Conservation (phyloP, 352 stramenopile genomes). For the Pythium graminicola region DNA sequence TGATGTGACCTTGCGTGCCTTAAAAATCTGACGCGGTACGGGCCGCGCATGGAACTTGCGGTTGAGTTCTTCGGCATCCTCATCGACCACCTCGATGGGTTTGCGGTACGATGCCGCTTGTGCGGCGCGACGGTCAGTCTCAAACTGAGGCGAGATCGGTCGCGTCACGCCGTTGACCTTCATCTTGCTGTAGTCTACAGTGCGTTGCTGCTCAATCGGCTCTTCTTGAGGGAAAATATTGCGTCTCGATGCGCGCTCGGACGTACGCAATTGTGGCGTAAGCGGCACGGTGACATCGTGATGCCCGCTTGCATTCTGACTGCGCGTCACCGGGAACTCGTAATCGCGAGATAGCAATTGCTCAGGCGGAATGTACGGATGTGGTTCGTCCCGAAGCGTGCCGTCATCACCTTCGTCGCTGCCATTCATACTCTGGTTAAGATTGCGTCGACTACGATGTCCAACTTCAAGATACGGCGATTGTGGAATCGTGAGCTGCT, state of each 20-base stretch:
- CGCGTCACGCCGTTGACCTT: conserved; percentile 27
- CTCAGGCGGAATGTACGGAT: conserved; percentile 22
- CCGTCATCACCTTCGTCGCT: conserved; percentile 3
- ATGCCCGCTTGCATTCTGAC: not conserved
- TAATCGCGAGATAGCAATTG: conserved; percentile 28
- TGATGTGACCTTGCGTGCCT: conserved; percentile 21
- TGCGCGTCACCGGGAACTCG: conserved; percentile 18
- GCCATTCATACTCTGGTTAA: conserved; percentile 19
- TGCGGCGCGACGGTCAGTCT: conserved; percentile 53
- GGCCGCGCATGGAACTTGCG: conserved; percentile 74
- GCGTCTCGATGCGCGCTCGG: conserved; percentile 19
- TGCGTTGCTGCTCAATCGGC: not conserved
- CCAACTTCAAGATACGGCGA: conserved; percentile 59
- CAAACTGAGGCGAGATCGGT: conserved; percentile 57
- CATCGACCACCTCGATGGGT: conserved; percentile 49
- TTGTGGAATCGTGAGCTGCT: conserved; percentile 73
- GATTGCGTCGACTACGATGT: conserved; percentile 36
- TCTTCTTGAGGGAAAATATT: conserved; percentile 15
- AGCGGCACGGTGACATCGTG: conserved; percentile 25
- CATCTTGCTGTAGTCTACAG: conserved; percentile 23
- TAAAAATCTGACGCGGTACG: conserved; percentile 51
- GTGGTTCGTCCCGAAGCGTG: conserved; percentile 9
- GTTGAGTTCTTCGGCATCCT: conserved; percentile 63
- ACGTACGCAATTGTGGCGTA: conserved; percentile 24
- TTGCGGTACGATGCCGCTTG: conserved; percentile 41